Evolutionary conservation across 208 protist species (phyloP).

Genomic region (Angomonas deanei): DNA sequence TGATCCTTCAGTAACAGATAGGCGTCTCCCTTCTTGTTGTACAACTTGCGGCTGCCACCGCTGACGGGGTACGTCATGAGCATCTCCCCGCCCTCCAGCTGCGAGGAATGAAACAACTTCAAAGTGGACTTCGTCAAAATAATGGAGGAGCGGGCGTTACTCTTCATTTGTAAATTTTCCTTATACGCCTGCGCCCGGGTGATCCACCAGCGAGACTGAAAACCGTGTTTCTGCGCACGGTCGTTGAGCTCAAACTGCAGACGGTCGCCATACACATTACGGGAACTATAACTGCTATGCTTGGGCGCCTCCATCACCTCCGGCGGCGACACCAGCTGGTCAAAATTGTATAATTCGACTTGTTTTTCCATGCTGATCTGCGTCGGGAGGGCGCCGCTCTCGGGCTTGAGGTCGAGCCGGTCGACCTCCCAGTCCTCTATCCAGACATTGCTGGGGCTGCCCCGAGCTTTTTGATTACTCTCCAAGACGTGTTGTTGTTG

Average conservation of each 20-base stretch:
- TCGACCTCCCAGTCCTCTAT: constrained; percentile 86
- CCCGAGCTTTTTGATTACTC: constrained; percentile 82
- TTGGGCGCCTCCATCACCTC: constrained; percentile 83
- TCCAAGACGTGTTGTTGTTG: constrained; percentile 83
- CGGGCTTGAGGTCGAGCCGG: constrained; percentile 51
- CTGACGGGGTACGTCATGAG: constrained; percentile 71
- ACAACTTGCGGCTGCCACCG: constrained; percentile 68
- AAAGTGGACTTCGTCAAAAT: constrained; percentile 62
- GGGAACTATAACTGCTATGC: constrained; percentile 86
- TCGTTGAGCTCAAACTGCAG: constrained; percentile 88
- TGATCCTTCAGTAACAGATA: constrained; percentile 54
- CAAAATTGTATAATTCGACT: constrained; percentile 86
- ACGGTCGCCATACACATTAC: constrained; percentile 71
- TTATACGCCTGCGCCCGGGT: constrained; percentile 62
- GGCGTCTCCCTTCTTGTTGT: constrained; percentile 58
- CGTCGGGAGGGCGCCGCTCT: constrained; percentile 63
- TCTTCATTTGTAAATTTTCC: constrained; percentile 77
- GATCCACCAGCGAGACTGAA: constrained; percentile 84
- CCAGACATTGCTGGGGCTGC: constrained; percentile 85
- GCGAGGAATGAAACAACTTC: constrained; percentile 75
- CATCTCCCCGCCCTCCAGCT: constrained; percentile 65
- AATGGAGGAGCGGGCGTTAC: constrained; percentile 56
- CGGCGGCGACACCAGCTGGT: constrained; percentile 70
- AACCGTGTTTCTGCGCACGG: constrained; percentile 77
- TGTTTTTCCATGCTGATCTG: constrained; percentile 74